Conservation (phyloP, 164 flowering plant genomes). For the Paratinospora sagittata region DNA sequence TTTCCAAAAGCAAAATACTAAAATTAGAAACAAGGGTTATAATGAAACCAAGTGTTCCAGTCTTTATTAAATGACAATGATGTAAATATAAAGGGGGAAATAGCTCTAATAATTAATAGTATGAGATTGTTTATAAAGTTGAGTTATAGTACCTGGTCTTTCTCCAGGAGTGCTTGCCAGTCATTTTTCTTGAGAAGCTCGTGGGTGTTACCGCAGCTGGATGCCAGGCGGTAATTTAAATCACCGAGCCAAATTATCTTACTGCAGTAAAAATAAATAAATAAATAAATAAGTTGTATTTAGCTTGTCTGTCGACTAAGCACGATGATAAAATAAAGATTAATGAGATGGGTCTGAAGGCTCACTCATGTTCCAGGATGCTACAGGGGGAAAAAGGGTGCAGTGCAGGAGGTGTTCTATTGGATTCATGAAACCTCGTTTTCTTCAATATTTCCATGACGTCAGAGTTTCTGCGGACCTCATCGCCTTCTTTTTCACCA, state of each 20-base stretch:
- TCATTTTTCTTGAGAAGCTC: conserved; percentile 52
- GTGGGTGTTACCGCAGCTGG: conserved; percentile 30
- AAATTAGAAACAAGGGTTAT: background rate
- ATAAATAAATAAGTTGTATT: background rate
- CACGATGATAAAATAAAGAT: background rate
- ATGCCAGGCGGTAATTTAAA: conserved; percentile 71
- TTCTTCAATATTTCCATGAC: conserved; percentile 67
- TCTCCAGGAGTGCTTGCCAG: conserved; percentile 72
- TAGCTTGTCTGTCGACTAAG: background rate
- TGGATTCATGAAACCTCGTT: conserved; percentile 53
- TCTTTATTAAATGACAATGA: background rate
- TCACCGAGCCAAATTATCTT: conserved; percentile 87
- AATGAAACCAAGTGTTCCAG: background rate
- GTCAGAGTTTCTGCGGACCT: conserved; percentile 59
- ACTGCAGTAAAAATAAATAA: conserved; percentile 28
- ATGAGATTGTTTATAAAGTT: background rate
- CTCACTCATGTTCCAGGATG: conserved; percentile 52
- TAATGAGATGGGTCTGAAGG: conserved; percentile 4
- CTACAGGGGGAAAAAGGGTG: conserved; percentile 34
- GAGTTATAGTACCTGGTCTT: conserved; percentile 58
- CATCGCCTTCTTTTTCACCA: conserved; percentile 79
- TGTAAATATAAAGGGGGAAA: background rate
- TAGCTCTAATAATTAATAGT: too few species aligned
- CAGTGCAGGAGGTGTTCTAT: conserved; percentile 19
- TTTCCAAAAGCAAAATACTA: background rate